Base-by-base conservation (phyloP, 148 eudicot genomes). In the Simmondsia chinensis region DNA sequence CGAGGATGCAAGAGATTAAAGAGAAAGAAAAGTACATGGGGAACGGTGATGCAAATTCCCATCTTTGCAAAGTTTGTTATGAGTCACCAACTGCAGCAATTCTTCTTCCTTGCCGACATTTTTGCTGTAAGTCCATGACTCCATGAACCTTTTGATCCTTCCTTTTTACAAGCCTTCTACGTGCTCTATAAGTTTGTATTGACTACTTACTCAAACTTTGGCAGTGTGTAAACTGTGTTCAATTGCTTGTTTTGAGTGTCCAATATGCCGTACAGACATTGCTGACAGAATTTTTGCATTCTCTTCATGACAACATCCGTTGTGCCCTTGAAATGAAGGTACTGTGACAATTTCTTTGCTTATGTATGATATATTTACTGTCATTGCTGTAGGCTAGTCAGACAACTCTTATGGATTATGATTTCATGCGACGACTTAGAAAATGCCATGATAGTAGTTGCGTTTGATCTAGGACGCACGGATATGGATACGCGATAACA, bases 1-100 rank as follows among this genome's bases (percentile, higher is more conserved):
- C 99, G 53, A 70, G 94, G 38, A 80, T 93, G 87, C 94, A 86
- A 72, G 99, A 93, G 68, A 93, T 86, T 85, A 93, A 83, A 63
- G 99, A 93, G 32, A 83, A 86, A 73, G 99, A 86, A 60, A 77
- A 65, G 57, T 29, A 62, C 56, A 48, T 38, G 36, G 70, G 39
- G 11, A 80, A 77, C 55, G 94, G 77, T 36, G 99, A 79, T 43
- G 60, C 73, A 15, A 82, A 80, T 61, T 82, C 99, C 43, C 99
- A 86, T 69, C 60, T 73, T 48, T 93, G 96, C 77, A 93, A 93
- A 82, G 81, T 93, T 46, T 93, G 99, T 65, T 93, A 79, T 18
- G 99, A 93, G 56, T 66, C 89, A 27, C 58, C 87, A 27, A 79
- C 87, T 7, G 60, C 94, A 12, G 74, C 86, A 6, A 77, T 91